phyloP scores from a whole-genome alignment of 163 green algal genomes.

The Prototheca cutis region DNA sequence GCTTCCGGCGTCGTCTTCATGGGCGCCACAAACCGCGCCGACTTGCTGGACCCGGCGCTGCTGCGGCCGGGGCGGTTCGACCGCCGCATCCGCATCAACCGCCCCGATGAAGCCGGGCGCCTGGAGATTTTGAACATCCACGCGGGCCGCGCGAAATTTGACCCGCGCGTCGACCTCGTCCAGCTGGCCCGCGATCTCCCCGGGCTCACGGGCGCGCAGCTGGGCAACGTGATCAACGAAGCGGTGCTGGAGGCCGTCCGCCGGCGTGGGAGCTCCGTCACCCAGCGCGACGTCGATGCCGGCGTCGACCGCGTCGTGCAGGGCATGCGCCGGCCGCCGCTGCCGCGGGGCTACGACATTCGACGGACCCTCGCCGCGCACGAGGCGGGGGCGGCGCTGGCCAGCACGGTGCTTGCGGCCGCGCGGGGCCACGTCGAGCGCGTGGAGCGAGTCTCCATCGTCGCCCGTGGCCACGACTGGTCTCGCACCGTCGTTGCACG shows the following conservation, averaged over 20 bases:
- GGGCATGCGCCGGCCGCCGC: conserved; percentile 50
- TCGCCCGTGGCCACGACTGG: conserved; percentile 36
- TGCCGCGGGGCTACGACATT: conserved; percentile 34
- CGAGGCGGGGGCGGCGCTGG: conserved; percentile 59
- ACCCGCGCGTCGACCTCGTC: conserved; percentile 55
- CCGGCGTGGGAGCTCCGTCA: conserved; percentile 34
- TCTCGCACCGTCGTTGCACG: conserved; percentile 41
- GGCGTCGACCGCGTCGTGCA: conserved; percentile 71
- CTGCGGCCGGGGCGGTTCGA: conserved; percentile 92
- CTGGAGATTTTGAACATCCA: conserved; percentile 67
- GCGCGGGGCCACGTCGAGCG: conserved; percentile 47
- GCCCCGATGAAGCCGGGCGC: conserved; percentile 64
- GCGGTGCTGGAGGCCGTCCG: conserved; percentile 58
- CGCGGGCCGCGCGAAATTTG: conserved; percentile 24
- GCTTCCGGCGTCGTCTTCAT: conserved; percentile 91
- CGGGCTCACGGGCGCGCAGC: conserved; percentile 75
- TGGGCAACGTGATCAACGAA: conserved; percentile 90
- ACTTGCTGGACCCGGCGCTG: conserved; percentile 89
- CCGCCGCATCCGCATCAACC: conserved; percentile 71
- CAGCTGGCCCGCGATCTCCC: conserved; percentile 81
- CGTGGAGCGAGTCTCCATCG: conserved; percentile 66
- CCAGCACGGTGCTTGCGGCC: conserved; percentile 42
- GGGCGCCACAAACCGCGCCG: conserved; percentile 83
- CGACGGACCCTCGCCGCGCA: conserved; percentile 30
- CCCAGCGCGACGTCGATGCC: conserved; percentile 54